Base-by-base conservation (phyloP, 352 stramenopile genomes). In the Pilasporangium apinafurcum region DNA sequence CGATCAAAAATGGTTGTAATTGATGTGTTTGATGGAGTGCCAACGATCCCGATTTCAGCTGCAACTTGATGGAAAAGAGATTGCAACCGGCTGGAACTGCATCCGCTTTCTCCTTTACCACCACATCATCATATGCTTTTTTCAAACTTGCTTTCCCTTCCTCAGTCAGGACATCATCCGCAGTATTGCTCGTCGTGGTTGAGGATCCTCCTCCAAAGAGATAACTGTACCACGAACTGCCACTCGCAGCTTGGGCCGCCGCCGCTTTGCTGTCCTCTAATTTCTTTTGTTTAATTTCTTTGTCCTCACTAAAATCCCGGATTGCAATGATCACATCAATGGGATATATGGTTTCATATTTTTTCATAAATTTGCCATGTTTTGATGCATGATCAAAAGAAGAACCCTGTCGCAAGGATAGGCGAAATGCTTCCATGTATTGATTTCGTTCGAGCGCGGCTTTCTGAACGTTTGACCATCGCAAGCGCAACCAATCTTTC, bases 191-290 rank as follows among this genome's bases (percentile, higher is more conserved):
- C 42, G 51, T 30, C 8, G 46, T 8, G 3, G 29, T 48, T 18
- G 38, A 16, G 10, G 51, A 14, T 14, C 65, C 48, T 5, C 53
- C 56, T 30, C 73, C 67, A 31, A 92, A 92, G 43, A 92, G 90
- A 37, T 91, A 92, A 12, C 62, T 73, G 39, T 90, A 92, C 81
- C 81, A 92, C 2, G 75, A 83, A 2, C 59, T 56, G 25, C 65
- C 65, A 14, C 50, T 42, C 35, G 58, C 57, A 18, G 37, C 42
- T 18, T 44, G 39, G 25, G 48, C 46, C 12, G 54, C 62, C 13
- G 54, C 62, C 8, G 59, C 42, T 37, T 59, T 47, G 8, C 42
- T 68, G 0, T 50, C 59, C 25, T 65, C 49, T 37, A 40, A 16
- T 36, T 67, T 61, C 16, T 59, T 58, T 20, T 61, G 52, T 35